Base-by-base conservation (phyloP, 768 basidiomycete species). In the Mycena leptocephala region DNA sequence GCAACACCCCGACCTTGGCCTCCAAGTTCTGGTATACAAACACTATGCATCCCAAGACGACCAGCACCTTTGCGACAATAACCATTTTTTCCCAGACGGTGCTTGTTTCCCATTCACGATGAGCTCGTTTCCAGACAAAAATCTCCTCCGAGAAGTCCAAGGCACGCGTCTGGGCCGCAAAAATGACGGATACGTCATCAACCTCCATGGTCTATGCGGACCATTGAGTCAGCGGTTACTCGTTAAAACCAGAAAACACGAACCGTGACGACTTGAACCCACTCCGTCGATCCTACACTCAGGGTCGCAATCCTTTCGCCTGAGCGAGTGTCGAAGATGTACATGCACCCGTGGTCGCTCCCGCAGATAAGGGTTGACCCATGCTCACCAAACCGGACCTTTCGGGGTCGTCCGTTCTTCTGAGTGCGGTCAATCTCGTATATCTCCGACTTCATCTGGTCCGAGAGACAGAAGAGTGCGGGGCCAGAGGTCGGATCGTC, bases 121-220 rank as follows among this genome's bases (percentile, higher is more conserved):
- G 67, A 22, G 67, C 55, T 55, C 67, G 67, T 33, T 69, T 69
- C 64, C 67, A 69, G 67, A 69, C 53, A 10, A 69, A 58, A 26
- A 69, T 69, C 7, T 69, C 53, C 67, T 69, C 67, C 37, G 53
- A 43, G 37, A 22, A 41, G 55, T 69, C 67, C 53, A 69, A 30
- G 55, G 67, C 53, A 46, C 67, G 35, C 46, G 39, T 69, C 67
- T 58, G 56, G 5, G 69, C 69, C 28, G 59, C 59, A n/a, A 70
- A 70, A 24, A 70, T 61, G 59, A 62, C 46, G 33, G 69, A 62
- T 33, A 70, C 58, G 43, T 39, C 22, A 28, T 37, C 68, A 33
- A 32, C 33, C 41, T 70, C 68, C 20, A 56, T 37, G 11, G 68
- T 70, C 69, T 70, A 26, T 46, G 35, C 5, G 41, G 48, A 33